phyloP scores from a whole-genome alignment of 163 green algal species.

The Scenedesmus sp. region DNA sequence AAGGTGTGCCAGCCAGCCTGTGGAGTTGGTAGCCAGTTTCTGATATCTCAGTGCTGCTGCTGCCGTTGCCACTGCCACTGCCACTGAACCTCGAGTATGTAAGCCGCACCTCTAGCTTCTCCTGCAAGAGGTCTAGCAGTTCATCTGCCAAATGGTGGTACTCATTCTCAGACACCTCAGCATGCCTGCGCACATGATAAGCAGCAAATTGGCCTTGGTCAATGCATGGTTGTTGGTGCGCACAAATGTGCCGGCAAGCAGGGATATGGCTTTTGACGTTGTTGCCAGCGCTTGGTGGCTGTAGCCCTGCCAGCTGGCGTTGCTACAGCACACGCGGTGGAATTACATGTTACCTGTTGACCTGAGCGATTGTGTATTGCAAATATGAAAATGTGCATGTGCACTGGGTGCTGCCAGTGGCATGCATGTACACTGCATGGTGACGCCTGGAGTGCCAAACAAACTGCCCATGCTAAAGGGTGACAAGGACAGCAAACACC shows the following conservation, averaged over 20 bases:
- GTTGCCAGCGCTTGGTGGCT: not conserved
- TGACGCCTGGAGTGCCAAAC: too few relatives aligned
- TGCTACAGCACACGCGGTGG: too few relatives aligned
- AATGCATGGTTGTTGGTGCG: not conserved
- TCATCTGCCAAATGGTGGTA: conserved; percentile 80
- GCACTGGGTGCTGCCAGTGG: not conserved
- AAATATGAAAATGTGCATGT: not conserved
- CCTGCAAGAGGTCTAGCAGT: conserved; percentile 76
- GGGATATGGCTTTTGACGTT: not conserved
- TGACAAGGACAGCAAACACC: not conserved
- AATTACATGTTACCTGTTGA: not conserved
- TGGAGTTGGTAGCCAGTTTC: too few relatives aligned
- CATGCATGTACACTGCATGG: too few relatives aligned
- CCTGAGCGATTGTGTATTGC: not conserved
- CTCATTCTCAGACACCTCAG: conserved; percentile 66
- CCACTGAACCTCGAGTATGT: too few relatives aligned
- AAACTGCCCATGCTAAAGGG: not conserved
- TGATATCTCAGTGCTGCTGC: too few relatives aligned
- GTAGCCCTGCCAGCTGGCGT: too few relatives aligned
- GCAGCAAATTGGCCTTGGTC: not conserved
- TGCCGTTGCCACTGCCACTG: too few relatives aligned
- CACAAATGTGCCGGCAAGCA: not conserved
- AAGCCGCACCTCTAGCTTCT: conserved; percentile 77
- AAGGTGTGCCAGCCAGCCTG: too few relatives aligned
- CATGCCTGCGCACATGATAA: not conserved